phyloP scores from a whole-genome alignment of 1,284 basidiomycete genomes.

The Ustilago curta region DNA sequence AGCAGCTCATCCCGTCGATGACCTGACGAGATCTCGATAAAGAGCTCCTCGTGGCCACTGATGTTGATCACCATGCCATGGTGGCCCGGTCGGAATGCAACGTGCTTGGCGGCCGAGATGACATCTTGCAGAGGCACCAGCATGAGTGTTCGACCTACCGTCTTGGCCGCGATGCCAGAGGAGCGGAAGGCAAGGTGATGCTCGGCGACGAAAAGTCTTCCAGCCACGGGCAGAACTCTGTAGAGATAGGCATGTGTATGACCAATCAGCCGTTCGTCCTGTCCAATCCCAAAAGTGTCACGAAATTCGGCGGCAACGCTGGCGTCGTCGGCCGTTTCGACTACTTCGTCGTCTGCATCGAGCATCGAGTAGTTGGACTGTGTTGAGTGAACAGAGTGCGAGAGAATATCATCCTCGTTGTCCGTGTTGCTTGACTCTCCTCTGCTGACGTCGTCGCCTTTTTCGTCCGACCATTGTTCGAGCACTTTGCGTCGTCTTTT shows the following conservation, averaged over 20 bases:
- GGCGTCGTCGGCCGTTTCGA: slow-evolving; percentile 14
- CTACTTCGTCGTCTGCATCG: slow-evolving; percentile 28
- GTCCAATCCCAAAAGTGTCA: slow-evolving; percentile 46
- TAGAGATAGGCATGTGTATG: slow-evolving; percentile 56
- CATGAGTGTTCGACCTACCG: slow-evolving; percentile 77
- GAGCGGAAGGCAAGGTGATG: slow-evolving; percentile 63
- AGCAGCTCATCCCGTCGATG: slow-evolving; percentile 83
- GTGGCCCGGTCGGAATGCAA: slow-evolving; percentile 87
- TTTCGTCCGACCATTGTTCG: slow-evolving; percentile 43
- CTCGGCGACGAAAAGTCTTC: slow-evolving; percentile 57
- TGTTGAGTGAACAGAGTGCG: slow-evolving; percentile 33
- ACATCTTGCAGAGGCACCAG: slow-evolving; percentile 90
- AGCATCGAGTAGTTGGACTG: slow-evolving; percentile 47
- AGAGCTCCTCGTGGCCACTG: slow-evolving; percentile 94
- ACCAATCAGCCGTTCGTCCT: slow-evolving; percentile 47
- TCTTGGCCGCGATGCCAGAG: slow-evolving; percentile 53
- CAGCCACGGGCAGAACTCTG: slow-evolving; percentile 57
- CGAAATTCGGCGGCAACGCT: slow-evolving; percentile 36
- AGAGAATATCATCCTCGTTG: slow-evolving; percentile 36
- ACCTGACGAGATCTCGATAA: slow-evolving; percentile 88
- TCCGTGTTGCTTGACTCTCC: slow-evolving; percentile 31
- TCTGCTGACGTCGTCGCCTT: slow-evolving; percentile 17
- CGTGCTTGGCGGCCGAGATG: slow-evolving; percentile 83
- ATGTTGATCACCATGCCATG: slow-evolving; percentile 89
- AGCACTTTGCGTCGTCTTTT: slow-evolving; percentile 36